These are phyloP conservation scores for Roridomyces roridus DNA, from an alignment of 768 basidiomycete genomes.

Conservation along the genomic window DNA sequence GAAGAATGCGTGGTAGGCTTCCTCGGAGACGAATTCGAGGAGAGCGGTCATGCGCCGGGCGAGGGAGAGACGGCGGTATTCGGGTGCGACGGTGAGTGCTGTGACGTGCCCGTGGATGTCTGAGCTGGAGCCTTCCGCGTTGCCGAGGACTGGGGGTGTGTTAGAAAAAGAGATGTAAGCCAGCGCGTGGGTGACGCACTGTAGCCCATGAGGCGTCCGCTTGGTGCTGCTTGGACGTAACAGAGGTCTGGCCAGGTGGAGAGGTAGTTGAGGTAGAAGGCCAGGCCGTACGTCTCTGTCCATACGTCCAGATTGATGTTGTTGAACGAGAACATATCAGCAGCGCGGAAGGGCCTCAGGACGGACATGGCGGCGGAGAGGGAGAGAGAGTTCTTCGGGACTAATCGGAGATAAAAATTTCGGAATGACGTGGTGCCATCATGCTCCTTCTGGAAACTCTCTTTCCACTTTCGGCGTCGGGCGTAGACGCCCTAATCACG, in stretches of 20 bases:
- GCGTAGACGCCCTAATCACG: too few species aligned
- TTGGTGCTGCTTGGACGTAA: constrained; percentile 81
- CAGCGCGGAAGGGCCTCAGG: constrained; percentile 83
- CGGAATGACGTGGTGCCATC: neutral
- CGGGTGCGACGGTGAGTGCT: constrained; percentile 92
- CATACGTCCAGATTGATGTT: constrained; percentile 94
- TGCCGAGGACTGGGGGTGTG: constrained; percentile 77
- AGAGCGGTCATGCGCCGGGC: constrained; percentile 87
- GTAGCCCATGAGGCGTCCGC: constrained; percentile 86
- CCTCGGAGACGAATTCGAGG: constrained; percentile 86
- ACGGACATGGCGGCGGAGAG: constrained; percentile 71
- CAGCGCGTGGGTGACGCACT: constrained; percentile 3
- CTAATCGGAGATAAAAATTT: neutral
- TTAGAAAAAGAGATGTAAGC: neutral
- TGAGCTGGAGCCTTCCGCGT: constrained; percentile 77
- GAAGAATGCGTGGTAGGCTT: constrained; percentile 83
- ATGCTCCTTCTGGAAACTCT: constrained; percentile 1
- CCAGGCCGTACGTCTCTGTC: constrained; percentile 96
- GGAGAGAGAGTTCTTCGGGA: neutral
- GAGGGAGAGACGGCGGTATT: constrained; percentile 87
- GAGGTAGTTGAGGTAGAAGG: constrained; percentile 89
- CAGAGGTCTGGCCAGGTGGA: constrained; percentile 93
- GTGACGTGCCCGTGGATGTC: constrained; percentile 97
- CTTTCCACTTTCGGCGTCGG: constrained; percentile 1
- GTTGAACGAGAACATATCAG: constrained; percentile 93